A percentile compares a stretch with the other conserved stretches of the same genome.
Evolutionary conservation across 768 basidiomycete species (phyloP).

Genomic region (Hypsizygus marmoreus): DNA sequence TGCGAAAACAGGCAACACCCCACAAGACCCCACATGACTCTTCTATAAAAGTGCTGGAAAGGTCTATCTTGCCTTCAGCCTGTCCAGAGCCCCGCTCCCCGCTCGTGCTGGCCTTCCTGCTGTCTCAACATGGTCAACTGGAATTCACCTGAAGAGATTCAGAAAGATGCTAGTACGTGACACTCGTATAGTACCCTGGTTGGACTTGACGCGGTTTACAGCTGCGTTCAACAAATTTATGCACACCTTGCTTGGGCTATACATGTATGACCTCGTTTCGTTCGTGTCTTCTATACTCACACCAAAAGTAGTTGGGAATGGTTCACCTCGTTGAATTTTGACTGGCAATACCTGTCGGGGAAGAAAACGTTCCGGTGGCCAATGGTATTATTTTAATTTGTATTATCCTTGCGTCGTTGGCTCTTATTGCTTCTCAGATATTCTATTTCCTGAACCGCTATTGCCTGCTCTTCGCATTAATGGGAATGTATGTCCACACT

Average conservation of each 20-base stretch:
- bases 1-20: neutral
- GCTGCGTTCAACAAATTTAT: conserved; percentile 57
- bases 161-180: conserved; percentile 48
- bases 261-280: conserved; percentile 44
- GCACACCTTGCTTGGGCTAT: conserved; percentile 60
- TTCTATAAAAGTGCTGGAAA: conserved; percentile 19
- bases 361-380: conserved; percentile 67
- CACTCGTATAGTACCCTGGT: neutral
- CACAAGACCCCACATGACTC: conserved; percentile 16
- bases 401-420: neutral
- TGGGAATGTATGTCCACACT: conserved; percentile 60
- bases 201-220: conserved; percentile 15
- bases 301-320: conserved; percentile 60
- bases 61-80: conserved; percentile 7
- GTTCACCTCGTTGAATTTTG: conserved; percentile 60
- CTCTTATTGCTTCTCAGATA: conserved; percentile 34
- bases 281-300: conserved; percentile 7
- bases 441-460: conserved; percentile 77
- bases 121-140: conserved; percentile 55
- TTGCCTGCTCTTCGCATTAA: conserved; percentile 60
- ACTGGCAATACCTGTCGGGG: conserved; percentile 61
- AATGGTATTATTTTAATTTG: conserved; percentile 43
- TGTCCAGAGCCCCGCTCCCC: conserved; percentile 18
- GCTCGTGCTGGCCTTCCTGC: conserved; percentile 13
- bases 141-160: conserved; percentile 49